Conservation (phyloP, 129 eudicot genomes). For the Artemisia argyi region DNA sequence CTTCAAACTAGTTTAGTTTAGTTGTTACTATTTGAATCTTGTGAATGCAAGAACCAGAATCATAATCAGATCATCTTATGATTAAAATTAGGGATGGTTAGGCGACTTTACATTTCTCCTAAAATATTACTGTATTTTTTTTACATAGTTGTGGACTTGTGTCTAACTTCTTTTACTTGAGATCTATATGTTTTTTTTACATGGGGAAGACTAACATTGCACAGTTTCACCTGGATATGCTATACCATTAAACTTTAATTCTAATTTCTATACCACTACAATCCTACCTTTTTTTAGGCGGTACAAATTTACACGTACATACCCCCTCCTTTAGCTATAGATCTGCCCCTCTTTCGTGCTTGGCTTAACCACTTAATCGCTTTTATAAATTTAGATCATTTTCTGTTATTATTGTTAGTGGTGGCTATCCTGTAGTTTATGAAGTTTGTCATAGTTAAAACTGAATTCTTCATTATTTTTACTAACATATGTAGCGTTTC, state of each 20-base stretch:
- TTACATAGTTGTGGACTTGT: no score
- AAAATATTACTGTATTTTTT: background rate
- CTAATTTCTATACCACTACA: no score
- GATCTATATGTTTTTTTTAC: background rate
- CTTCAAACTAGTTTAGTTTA: background rate
- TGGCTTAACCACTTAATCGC: no score
- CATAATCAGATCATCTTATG: background rate
- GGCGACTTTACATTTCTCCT: background rate
- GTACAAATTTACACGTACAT: no score
- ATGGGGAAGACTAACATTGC: background rate
- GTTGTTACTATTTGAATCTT: background rate
- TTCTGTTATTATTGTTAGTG: background rate
- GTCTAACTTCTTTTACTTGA: no score
- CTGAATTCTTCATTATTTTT: background rate
- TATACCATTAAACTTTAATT: no score
- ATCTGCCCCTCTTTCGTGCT: no score
- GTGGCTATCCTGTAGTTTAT: conserved; percentile 4
- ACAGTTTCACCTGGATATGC: no score
- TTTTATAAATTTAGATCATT: background rate
- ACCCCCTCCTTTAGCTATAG: background rate
- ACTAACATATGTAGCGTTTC: background rate
- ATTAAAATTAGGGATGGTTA: background rate
- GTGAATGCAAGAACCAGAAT: background rate
- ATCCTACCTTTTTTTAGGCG: no score
- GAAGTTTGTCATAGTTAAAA: background rate